Base-by-base conservation (phyloP, 176 grass and related monocot species). In the Rhynchospora breviuscula region DNA sequence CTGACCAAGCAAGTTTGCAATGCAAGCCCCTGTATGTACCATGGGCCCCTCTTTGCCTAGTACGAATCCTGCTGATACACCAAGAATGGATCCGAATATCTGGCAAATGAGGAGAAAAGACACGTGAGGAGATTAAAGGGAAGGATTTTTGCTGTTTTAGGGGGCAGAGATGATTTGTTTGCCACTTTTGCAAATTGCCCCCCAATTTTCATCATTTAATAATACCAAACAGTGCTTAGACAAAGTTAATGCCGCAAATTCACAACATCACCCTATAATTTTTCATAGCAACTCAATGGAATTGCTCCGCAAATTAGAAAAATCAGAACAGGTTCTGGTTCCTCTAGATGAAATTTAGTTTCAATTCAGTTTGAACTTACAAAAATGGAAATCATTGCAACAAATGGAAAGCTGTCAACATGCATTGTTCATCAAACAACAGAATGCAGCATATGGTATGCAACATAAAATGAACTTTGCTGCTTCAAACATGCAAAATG, bases 11-110 rank as follows among this genome's bases (percentile, higher is more conserved):
- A 99, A 83, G 86, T 99, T 99, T 14, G 93, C 93, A 85, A 99
- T 95, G 59, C 96, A 99, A 25, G 96, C 91, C 48, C 93, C 96
- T 71, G 93, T 99, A 87, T 99, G 96, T 81, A 99, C 96, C 96
- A 99, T 93, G 19, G 96, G 93, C 15, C 96, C 96, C 87, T 99
- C 96, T 77, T 99, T 99, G 21, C 93, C 96, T 26, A 99, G 85
- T 76, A 93, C 91, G 87, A 99, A 95, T 86, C 96, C 96, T 91
- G 91, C 96, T 54, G 96, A 99, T 49, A 99, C 96, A 81, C 93
- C 93, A 84, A 91, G 89, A 78, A 99, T 92, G 12, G 91, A 95
- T 66, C 93, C 93, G 78, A 95, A 89, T 92, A 99, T 93, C 93
- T 99, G 85, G 76, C 79, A 21, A 46, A 31, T 2, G 81, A 72